Conservation (phyloP, 768 basidiomycete species). For the Boletus vermiculosoides region DNA sequence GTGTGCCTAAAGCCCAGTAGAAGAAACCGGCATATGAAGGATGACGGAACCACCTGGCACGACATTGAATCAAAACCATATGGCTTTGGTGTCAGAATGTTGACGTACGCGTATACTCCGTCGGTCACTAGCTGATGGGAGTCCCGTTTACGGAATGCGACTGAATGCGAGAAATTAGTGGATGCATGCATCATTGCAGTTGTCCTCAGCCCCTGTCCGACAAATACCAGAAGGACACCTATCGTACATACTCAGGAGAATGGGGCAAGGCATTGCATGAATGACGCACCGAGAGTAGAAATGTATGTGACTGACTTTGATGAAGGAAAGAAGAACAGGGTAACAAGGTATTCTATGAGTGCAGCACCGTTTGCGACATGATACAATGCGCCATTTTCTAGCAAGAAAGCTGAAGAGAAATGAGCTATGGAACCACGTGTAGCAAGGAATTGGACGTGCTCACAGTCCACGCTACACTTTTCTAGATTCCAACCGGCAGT, state of each 20-base stretch:
- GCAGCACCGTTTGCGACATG: slow-evolving; percentile 81
- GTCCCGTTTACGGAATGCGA: slow-evolving; percentile 71
- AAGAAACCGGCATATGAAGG: slow-evolving; percentile 98
- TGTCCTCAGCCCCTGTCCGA: slow-evolving; percentile 80
- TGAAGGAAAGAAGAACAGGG: slow-evolving; percentile 62
- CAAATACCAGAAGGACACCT: slow-evolving; percentile 66
- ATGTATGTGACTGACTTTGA: slow-evolving; percentile 61
- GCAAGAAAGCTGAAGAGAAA: slow-evolving; percentile 69
- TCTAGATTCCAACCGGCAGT: slow-evolving; percentile 95
- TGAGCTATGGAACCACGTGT: slow-evolving; percentile 4
- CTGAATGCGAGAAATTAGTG: slow-evolving; percentile 88
- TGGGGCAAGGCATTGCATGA: neutral
- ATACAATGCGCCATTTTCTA: slow-evolving; percentile 87
- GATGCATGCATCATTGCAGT: slow-evolving; percentile 96
- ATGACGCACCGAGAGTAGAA: slow-evolving; percentile 52
- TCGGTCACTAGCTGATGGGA: slow-evolving; percentile 80
- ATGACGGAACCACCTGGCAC: slow-evolving; percentile 62
- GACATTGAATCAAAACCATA: neutral
- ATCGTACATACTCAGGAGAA: slow-evolving; percentile 1
- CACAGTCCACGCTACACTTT: slow-evolving; percentile 92
- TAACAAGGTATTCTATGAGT: slow-evolving; percentile 74
- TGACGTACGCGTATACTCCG: slow-evolving; percentile 82
- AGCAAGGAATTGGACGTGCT: slow-evolving; percentile 33
- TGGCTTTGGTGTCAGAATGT: neutral
- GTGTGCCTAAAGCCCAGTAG: slow-evolving; percentile 96